These are phyloP conservation scores for Colletotrichum magnum DNA, from an alignment of 2,329 filamentous ascomycete species.

Conservation along the genomic window DNA sequence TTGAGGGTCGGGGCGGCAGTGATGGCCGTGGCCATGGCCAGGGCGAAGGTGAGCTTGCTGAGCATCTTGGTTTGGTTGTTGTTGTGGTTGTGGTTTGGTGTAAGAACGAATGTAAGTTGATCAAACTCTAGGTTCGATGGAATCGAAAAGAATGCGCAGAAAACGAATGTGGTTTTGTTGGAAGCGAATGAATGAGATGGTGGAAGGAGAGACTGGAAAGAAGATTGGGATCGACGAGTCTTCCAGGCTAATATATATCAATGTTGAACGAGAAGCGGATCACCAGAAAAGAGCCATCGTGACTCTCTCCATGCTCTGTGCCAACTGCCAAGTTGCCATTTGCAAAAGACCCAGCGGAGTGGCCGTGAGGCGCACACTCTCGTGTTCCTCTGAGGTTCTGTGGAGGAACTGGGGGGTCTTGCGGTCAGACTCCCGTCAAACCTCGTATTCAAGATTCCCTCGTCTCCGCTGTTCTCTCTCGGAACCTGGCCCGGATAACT, in stretches of 20 bases:
- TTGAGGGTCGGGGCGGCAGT: conserved; percentile 14
- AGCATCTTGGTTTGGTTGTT: conserved; percentile 3
- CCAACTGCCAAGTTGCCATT: too few species aligned
- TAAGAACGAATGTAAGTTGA: background rate
- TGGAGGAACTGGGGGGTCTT: too few species aligned
- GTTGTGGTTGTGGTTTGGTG: background rate
- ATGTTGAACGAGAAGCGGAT: too few species aligned
- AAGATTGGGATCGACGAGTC: too few species aligned
- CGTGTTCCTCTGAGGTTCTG: too few species aligned
- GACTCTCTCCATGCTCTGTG: too few species aligned
- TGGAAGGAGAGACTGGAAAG: background rate
- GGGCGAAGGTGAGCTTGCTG: conserved; percentile 23
- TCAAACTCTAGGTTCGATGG: background rate
- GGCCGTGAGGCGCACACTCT: too few species aligned
- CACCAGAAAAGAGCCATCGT: too few species aligned
- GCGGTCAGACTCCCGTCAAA: background rate
- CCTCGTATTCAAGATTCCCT: conserved; percentile 11
- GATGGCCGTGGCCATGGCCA: conserved; percentile 24
- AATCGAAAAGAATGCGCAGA: background rate
- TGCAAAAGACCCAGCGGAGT: too few species aligned
- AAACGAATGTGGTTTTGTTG: background rate
- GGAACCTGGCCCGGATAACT: background rate
- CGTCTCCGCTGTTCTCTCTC: background rate
- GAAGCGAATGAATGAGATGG: background rate
- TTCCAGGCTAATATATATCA: too few species aligned